Evolutionary conservation across 345 rosid genomes (phyloP).

Genomic region (Citrus sp.): DNA sequence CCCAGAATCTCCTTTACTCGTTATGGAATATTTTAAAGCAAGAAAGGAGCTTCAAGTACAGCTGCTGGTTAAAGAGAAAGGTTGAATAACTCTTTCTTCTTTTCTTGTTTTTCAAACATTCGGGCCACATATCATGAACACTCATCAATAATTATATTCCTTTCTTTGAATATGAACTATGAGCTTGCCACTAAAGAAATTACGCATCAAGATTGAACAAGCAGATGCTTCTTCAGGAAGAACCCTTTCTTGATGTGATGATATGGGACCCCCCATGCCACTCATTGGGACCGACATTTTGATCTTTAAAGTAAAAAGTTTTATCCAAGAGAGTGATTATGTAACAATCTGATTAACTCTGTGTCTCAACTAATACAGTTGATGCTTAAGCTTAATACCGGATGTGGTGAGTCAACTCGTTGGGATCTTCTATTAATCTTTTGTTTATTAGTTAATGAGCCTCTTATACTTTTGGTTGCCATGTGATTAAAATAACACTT

Average conservation of each 20-base stretch:
- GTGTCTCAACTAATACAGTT: not conserved
- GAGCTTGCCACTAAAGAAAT: conserved; percentile 24
- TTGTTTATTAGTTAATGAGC: conserved; percentile 13
- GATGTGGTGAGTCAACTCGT: conserved; percentile 19
- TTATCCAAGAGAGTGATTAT: conserved; percentile 6
- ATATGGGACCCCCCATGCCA: conserved; percentile 23
- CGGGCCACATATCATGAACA: conserved; percentile 50
- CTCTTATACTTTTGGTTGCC: not conserved
- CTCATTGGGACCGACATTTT: conserved; percentile 19
- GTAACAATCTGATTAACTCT: not conserved
- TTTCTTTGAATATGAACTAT: conserved; percentile 29
- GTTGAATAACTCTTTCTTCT: conserved; percentile 43
- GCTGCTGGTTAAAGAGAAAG: conserved; percentile 60
- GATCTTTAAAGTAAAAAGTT: conserved; percentile 11
- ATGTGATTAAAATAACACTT: conserved; percentile 8
- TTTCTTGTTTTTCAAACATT: conserved; percentile 78
- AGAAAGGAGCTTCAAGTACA: conserved; percentile 46
- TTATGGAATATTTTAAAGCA: conserved; percentile 51
- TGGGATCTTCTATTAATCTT: conserved; percentile 15
- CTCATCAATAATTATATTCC: conserved; percentile 39
- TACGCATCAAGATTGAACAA: conserved; percentile 11
- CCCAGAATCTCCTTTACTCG: conserved; percentile 73
- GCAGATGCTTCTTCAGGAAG: conserved; percentile 39
- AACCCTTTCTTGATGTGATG: conserved; percentile 22
- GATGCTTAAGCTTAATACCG: not conserved